Evolutionary conservation across 2,329 filamentous ascomycete species (phyloP).

Genomic region (Fusarium nelsonii): DNA sequence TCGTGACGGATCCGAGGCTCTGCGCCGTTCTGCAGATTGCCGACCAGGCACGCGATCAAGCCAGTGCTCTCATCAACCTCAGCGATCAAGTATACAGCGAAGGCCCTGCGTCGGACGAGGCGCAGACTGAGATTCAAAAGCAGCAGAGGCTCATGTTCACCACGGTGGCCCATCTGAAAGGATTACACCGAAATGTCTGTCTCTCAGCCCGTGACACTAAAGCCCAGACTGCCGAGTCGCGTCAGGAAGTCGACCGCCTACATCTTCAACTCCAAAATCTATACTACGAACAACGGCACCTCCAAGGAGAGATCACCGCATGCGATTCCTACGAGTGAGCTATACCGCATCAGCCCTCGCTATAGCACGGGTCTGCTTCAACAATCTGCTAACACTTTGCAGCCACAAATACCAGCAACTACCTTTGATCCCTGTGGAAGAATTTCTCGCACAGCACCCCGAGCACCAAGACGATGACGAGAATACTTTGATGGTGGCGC

Average conservation of each 20-base stretch:
- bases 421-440: constrained; percentile 83
- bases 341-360: background rate
- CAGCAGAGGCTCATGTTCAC: constrained; percentile 85
- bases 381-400: constrained; percentile 20
- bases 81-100: constrained; percentile 60
- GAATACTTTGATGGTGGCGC: constrained; percentile 86
- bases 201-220: constrained; percentile 88
- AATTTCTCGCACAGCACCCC: constrained; percentile 82
- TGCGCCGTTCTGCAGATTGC: constrained; percentile 78
- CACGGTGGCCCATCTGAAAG: constrained; percentile 82
- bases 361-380: background rate
- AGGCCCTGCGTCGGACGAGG: constrained; percentile 58
- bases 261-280: constrained; percentile 95
- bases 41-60: constrained; percentile 78
- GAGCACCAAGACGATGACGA: constrained; percentile 79
- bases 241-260: constrained; percentile 90
- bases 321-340: constrained; percentile 93
- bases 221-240: constrained; percentile 83
- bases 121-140: constrained; percentile 72
- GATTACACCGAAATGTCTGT: constrained; percentile 84
- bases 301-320: constrained; percentile 88
- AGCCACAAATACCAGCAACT: constrained; percentile 91
- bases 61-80: constrained; percentile 71
- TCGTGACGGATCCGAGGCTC: constrained; percentile 64
- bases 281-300: constrained; percentile 93